Evolutionary conservation across 768 basidiomycete genomes (phyloP).

Genomic region (Calocera cornea): DNA sequence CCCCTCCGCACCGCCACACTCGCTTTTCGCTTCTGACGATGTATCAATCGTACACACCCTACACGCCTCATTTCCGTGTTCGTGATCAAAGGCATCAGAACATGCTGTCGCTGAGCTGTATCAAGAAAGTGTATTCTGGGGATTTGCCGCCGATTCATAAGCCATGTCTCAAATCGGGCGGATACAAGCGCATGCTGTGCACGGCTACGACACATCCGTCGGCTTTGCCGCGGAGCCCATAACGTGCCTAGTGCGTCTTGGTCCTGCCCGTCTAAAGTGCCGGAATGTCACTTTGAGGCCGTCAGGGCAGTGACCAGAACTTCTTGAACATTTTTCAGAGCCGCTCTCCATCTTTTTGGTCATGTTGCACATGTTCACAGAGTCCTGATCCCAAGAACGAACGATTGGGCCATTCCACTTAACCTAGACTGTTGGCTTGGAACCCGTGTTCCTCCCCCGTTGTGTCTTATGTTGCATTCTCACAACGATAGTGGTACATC

Average conservation of each 20-base stretch:
- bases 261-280: not conserved
- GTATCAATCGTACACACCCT: not conserved
- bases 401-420: not conserved
- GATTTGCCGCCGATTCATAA: conserved; percentile 2
- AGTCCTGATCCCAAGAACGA: not conserved
- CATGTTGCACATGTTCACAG: not conserved
- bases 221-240: conserved; percentile 2
- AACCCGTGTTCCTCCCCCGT: not conserved
- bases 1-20: not conserved
- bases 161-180: conserved; percentile 2
- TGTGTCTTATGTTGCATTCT: not conserved
- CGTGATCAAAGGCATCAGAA: not conserved
- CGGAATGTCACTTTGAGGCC: not conserved
- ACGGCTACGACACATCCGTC: conserved; percentile 2
- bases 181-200: conserved; percentile 2
- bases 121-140: not conserved
- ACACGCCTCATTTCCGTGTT: not conserved
- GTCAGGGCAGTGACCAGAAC: not conserved
- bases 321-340: not conserved
- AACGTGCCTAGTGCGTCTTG: not conserved
- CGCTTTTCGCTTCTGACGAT: not conserved
- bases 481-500: not conserved
- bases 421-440: not conserved
- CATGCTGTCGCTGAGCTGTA: not conserved
- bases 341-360: not conserved